phyloP scores from a whole-genome alignment of 2,329 filamentous ascomycete genomes.

The Chrysosporium queenslandicum region DNA sequence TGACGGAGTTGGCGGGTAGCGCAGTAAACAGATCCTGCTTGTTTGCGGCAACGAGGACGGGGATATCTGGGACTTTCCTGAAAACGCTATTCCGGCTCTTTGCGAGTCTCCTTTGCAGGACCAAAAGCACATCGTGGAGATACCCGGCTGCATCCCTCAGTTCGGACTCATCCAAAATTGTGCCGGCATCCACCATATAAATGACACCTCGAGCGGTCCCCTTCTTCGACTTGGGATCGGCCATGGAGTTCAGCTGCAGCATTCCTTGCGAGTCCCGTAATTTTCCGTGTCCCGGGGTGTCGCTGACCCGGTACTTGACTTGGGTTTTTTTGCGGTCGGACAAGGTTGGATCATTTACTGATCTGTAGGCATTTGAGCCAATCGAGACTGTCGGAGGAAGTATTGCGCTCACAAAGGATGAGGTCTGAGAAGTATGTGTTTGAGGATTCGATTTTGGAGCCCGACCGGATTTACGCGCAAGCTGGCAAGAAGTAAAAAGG shows the following conservation, averaged over 20 bases:
- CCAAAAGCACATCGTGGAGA: constrained; percentile 77
- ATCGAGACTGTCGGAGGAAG: constrained; percentile 46
- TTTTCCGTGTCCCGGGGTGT: constrained; percentile 94
- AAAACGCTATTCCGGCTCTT: constrained; percentile 34
- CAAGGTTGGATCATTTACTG: constrained; percentile 56
- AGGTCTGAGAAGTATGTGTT: constrained; percentile 55
- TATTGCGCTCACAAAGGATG: constrained; percentile 47
- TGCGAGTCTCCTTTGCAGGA: constrained; percentile 59
- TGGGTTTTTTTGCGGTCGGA: constrained; percentile 38
- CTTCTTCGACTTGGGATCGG: constrained; percentile 29
- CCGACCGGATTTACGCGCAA: constrained; percentile 38
- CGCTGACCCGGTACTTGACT: constrained; percentile 38
- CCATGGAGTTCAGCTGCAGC: constrained; percentile 30
- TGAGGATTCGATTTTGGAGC: constrained; percentile 25
- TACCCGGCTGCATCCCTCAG: constrained; percentile 70
- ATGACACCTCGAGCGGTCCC: constrained; percentile 53
- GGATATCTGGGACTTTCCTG: constrained; percentile 45
- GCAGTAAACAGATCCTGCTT: constrained; percentile 95
- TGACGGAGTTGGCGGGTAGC: constrained; percentile 66
- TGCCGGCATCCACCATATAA: constrained; percentile 79
- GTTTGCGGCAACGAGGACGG: constrained; percentile 80
- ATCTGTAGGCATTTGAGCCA: constrained; percentile 54
- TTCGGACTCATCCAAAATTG: constrained; percentile 38
- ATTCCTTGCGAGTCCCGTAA: constrained; percentile 54
- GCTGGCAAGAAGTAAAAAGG: constrained; percentile 22